Base-by-base conservation (phyloP, 2,329 filamentous ascomycete genomes). In the Tolypocladium guangdongense region DNA sequence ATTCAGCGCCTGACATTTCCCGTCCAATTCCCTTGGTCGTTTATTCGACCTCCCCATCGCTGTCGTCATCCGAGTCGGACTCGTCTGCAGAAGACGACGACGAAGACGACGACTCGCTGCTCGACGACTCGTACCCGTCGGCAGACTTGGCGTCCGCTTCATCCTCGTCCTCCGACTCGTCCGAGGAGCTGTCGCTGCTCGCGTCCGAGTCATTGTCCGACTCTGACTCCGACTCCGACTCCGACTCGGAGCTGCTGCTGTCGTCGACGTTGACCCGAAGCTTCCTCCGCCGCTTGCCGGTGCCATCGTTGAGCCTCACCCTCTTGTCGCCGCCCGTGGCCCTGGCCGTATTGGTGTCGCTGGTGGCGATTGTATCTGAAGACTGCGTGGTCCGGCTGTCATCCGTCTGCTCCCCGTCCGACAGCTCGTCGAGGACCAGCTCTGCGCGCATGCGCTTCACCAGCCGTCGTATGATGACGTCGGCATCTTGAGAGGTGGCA, bases 391-490 rank as follows among this genome's bases (percentile, higher is more conserved):
- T 62, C 12, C 59, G 60, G 59, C 64, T 67, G 38, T 59, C 52
- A 55, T 68, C 67, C 48, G 67, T 71, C 52, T 74, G 71, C 24
- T 73, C 75, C 49, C 69, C 71, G 51, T 78, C 76, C 1, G 72
- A 75, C n/a, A 85, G 68, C 60, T 80, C 76, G 35, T 75, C 75
- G 36, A 82, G 59, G 33, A 85, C 73, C 57, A 75, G 72, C 65
- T 85, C 81, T 10, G 81, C 78, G 35, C 82, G 78, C 73, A 84
- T 82, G 52, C 82, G 78, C 71, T 82, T 84, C 47, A 82, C 73
- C 51, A 83, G 71, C 30, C 82, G 76, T 54, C 71, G 70, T 56
- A 78, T 74, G 66, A 84, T 74, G 43, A 74, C 71, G 43, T 71
- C 63, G 51, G 71, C 72, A 53, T 82, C 77, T 12, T 75, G 68